phyloP scores from a whole-genome alignment of 148 eudicot species.

The Cornus suecica region DNA sequence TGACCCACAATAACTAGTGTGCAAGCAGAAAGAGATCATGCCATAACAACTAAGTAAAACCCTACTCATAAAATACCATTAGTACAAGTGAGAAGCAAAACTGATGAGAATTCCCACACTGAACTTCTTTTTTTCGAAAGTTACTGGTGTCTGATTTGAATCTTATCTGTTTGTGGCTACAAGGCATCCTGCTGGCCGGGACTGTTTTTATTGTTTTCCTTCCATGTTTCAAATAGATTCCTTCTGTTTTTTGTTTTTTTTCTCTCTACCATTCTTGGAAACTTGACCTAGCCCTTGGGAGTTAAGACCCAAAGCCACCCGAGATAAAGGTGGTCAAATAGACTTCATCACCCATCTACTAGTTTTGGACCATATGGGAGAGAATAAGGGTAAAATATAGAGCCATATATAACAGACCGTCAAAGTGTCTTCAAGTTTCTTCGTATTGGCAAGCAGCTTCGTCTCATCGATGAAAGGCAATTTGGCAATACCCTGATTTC shows the following conservation, averaged over 20 bases:
- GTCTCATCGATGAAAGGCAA: conserved; percentile 92
- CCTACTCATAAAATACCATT: background rate
- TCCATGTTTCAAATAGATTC: background rate
- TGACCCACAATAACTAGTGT: background rate
- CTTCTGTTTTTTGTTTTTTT: background rate
- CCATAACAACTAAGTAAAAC: background rate
- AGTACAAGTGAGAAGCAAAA: background rate
- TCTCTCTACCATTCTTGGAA: no score
- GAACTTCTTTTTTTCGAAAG: no score
- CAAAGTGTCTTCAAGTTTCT: conserved; percentile 79
- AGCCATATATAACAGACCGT: conserved; percentile 47
- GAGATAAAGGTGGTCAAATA: no score
- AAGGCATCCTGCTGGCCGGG: background rate
- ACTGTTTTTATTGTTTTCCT: background rate
- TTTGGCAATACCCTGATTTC: conserved; percentile 78
- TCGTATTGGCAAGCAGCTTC: conserved; percentile 80
- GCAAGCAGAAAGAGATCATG: background rate
- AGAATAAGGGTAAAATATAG: conserved; percentile 4
- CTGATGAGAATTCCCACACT: background rate
- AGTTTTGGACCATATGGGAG: background rate
- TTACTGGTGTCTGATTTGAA: background rate
- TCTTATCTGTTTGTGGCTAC: background rate
- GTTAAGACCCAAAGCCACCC: no score
- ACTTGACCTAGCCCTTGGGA: no score
- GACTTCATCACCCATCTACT: background rate